A percentile compares a stretch with the other conserved stretches of the same genome.
phyloP scores from a whole-genome alignment of 306 rosid genomes.

The Castanopsis chinensis region DNA sequence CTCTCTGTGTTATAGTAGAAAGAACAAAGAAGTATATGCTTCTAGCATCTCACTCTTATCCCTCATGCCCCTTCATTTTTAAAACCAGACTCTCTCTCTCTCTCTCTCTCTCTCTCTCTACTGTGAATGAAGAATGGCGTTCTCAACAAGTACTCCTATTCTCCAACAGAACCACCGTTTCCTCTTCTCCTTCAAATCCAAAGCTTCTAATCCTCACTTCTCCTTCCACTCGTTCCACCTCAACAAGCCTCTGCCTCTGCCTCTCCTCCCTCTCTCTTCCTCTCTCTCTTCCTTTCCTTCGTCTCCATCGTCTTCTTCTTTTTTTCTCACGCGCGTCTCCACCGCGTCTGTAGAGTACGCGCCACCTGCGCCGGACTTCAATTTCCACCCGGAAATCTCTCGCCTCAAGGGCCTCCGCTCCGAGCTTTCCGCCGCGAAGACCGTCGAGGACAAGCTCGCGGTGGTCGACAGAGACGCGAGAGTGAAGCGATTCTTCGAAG shows the following conservation, averaged over 20 bases:
- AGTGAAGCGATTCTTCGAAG: slow-evolving; percentile 55
- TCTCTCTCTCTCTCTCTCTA: neutral
- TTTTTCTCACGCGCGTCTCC: slow-evolving; percentile 50
- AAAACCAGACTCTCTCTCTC: neutral
- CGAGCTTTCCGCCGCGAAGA: slow-evolving; percentile 35
- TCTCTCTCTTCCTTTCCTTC: slow-evolving; percentile 12
- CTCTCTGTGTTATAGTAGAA: too few relatives aligned
- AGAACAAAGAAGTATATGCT: slow-evolving; percentile 33
- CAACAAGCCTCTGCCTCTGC: slow-evolving; percentile 11
- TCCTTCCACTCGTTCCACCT: slow-evolving; percentile 32
- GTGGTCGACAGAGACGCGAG: slow-evolving; percentile 60
- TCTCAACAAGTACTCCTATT: slow-evolving; percentile 40
- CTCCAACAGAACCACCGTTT: slow-evolving; percentile 40
- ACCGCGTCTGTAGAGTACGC: slow-evolving; percentile 63
- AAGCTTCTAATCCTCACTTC: slow-evolving; percentile 19
- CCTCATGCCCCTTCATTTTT: neutral
- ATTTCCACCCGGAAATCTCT: slow-evolving; percentile 57
- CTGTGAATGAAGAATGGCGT: slow-evolving; percentile 41
- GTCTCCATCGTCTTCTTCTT: slow-evolving; percentile 22
- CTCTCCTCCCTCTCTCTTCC: slow-evolving; percentile 6
- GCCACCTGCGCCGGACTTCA: slow-evolving; percentile 51
- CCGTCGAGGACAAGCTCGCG: slow-evolving; percentile 37
- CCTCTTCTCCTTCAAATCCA: slow-evolving; percentile 40
- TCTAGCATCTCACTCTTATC: slow-evolving; percentile 33
- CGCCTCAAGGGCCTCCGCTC: slow-evolving; percentile 56